Percentiles rank a stretch among this genome's conserved stretches.
These are phyloP conservation scores for Angomonas deanei DNA, from an alignment of 208 protist species.

Conservation along the genomic window DNA sequence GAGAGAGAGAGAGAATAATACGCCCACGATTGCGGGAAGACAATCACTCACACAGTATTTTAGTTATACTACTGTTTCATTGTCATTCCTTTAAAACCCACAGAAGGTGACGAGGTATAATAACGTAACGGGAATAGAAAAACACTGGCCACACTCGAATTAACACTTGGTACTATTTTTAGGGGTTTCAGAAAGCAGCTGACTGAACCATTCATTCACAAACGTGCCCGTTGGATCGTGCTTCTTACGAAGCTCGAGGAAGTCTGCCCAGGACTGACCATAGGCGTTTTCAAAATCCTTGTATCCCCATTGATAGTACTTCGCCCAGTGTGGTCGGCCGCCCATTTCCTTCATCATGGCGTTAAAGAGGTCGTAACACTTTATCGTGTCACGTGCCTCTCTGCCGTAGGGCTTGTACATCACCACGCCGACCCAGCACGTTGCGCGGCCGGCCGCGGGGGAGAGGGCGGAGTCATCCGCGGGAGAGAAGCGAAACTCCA, in stretches of 20 bases:
- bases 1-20: background rate
- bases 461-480: conserved; percentile 52
- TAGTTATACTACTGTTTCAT: too few species aligned
- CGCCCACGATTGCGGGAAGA: too few species aligned
- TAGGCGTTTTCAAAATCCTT: conserved; percentile 34
- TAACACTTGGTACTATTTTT: conserved; percentile 29
- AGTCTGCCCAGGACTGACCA: conserved; percentile 51
- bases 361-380: conserved; percentile 59
- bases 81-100: too few species aligned
- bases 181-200: conserved; percentile 28
- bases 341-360: conserved; percentile 51
- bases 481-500: conserved; percentile 77
- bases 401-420: conserved; percentile 65
- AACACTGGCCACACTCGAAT: too few species aligned
- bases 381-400: conserved; percentile 51
- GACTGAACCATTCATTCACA: conserved; percentile 63
- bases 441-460: conserved; percentile 42
- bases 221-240: conserved; percentile 62
- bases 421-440: conserved; percentile 83
- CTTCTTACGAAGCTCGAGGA: conserved; percentile 35
- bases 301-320: conserved; percentile 64
- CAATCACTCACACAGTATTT: too few species aligned
- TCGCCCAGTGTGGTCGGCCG: conserved; percentile 78
- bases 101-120: too few species aligned
- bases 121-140: background rate